Conservation (phyloP, 2,329 filamentous ascomycete species). For the Drechmeria coniospora region DNA sequence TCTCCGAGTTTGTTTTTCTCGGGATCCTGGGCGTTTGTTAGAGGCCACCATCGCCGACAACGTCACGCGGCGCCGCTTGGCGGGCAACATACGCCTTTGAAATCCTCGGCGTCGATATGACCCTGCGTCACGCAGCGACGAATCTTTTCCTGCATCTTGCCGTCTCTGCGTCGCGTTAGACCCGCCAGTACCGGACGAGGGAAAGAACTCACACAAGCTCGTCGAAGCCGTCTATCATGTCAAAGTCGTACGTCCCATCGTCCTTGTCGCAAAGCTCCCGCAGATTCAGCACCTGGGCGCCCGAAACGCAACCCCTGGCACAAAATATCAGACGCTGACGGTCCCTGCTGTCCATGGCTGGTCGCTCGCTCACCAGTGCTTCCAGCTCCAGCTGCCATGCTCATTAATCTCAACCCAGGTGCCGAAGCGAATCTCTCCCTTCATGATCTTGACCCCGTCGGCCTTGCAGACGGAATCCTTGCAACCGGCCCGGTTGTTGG, state of each 20-base stretch:
- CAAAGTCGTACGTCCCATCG: conserved; percentile 39
- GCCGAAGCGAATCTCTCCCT: conserved; percentile 67
- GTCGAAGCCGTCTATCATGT: conserved; percentile 66
- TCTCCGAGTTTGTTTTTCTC: conserved; percentile 57
- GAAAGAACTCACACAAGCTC: conserved; percentile 44
- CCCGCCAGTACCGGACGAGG: conserved; percentile 5
- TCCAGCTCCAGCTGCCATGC: conserved; percentile 57
- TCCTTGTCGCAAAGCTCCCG: conserved; percentile 36
- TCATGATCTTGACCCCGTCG: conserved; percentile 51
- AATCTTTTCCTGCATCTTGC: conserved; percentile 59
- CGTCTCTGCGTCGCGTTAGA: conserved; percentile 26
- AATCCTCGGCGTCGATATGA: conserved; percentile 73
- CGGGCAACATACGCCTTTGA: conserved; percentile 57
- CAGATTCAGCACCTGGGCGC: conserved; percentile 52
- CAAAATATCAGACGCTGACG: too few relatives aligned
- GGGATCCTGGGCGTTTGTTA: conserved; percentile 46
- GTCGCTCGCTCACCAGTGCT: conserved; percentile 86
- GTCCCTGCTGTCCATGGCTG: too few relatives aligned
- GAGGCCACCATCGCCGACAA: neutral
- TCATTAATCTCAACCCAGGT: conserved; percentile 50
- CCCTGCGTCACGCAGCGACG: conserved; percentile 56
- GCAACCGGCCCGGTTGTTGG: conserved; percentile 59
- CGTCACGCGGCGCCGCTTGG: neutral
- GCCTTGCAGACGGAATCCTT: conserved; percentile 60
- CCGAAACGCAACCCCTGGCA: conserved; percentile 75